Conservation (phyloP, 1,139 yeast genomes). For the Lodderomyces orthopsilosis region DNA sequence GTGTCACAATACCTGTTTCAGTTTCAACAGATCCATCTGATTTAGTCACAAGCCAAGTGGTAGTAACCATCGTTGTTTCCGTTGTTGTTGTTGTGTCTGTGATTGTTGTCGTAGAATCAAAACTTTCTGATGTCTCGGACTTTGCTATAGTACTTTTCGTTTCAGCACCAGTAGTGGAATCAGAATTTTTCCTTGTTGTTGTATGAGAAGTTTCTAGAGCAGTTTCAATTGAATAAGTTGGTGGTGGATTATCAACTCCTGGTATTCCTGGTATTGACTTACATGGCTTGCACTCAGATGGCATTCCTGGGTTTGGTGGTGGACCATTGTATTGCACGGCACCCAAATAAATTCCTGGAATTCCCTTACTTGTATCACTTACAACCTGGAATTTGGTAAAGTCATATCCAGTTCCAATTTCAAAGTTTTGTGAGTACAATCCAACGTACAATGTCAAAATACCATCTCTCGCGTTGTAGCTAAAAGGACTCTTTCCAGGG, state of each 20-base stretch:
- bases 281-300: constrained; percentile 17
- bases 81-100: not conserved
- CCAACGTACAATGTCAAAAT: constrained; percentile 19
- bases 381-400: constrained; percentile 14
- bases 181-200: no score
- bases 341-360: constrained; percentile 12
- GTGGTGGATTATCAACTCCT: constrained; percentile 7
- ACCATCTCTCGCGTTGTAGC: constrained; percentile 19
- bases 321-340: constrained; percentile 19
- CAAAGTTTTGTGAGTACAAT: constrained; percentile 16
- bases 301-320: constrained; percentile 16
- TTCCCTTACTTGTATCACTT: constrained; percentile 17
- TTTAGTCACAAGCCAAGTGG: constrained; percentile 16
- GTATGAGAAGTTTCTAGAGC: not conserved
- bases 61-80: constrained; percentile 14
- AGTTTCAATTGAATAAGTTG: not conserved
- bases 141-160: not conserved
- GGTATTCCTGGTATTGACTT: constrained; percentile 16
- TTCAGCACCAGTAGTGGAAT: no score
- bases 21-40: constrained; percentile 10
- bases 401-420: constrained; percentile 24
- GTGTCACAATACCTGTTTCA: constrained; percentile 11
- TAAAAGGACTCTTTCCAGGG: constrained; percentile 1
- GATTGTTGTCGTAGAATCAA: not conserved
- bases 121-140: no score